A percentile compares a stretch with the other conserved stretches of the same genome.
Evolutionary conservation across 352 stramenopile species (phyloP).

Genomic region (Globisporangium cystogenes): DNA sequence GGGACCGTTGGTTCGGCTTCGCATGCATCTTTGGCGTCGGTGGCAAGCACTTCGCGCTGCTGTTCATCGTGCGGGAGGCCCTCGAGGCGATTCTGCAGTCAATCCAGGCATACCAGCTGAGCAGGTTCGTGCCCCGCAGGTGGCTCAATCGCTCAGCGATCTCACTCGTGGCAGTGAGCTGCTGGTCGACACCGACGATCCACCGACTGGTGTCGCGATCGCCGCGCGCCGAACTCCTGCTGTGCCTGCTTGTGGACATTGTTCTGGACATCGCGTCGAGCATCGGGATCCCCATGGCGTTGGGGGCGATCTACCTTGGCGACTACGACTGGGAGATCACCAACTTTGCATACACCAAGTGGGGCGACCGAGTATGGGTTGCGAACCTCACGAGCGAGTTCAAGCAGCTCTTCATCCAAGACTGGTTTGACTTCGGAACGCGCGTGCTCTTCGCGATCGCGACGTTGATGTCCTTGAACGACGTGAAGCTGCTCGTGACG

Average conservation of each 20-base stretch:
- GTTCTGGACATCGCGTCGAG: slow-evolving; percentile 6
- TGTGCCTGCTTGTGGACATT: slow-evolving; percentile 6
- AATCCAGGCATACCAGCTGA: slow-evolving; percentile 11
- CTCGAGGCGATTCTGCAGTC: slow-evolving; percentile 13
- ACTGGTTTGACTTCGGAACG: slow-evolving; percentile 5
- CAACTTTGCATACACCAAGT: not conserved
- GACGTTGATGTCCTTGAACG: slow-evolving; percentile 3
- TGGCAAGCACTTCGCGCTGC: slow-evolving; percentile 5
- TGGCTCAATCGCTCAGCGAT: slow-evolving; percentile 4
- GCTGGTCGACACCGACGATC: slow-evolving; percentile 8
- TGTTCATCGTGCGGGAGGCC: slow-evolving; percentile 11
- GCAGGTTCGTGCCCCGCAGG: slow-evolving; percentile 1
- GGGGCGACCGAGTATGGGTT: not conserved
- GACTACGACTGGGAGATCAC: not conserved
- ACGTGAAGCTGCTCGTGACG: slow-evolving; percentile 9
- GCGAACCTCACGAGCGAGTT: slow-evolving; percentile 10
- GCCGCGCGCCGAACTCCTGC: not conserved
- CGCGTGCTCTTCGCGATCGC: slow-evolving; percentile 6
- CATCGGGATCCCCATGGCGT: not conserved
- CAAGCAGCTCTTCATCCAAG: slow-evolving; percentile 9
- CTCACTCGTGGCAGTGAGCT: not conserved
- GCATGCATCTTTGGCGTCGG: slow-evolving; percentile 8
- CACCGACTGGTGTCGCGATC: not conserved
- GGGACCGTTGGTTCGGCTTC: slow-evolving; percentile 4
- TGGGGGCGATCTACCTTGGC: not conserved